Percentiles rank a stretch among this genome's conserved stretches.
These are phyloP conservation scores for Allomyces macrogynus DNA, from an alignment of 192 early-diverging fungal species.

Conservation along the genomic window DNA sequence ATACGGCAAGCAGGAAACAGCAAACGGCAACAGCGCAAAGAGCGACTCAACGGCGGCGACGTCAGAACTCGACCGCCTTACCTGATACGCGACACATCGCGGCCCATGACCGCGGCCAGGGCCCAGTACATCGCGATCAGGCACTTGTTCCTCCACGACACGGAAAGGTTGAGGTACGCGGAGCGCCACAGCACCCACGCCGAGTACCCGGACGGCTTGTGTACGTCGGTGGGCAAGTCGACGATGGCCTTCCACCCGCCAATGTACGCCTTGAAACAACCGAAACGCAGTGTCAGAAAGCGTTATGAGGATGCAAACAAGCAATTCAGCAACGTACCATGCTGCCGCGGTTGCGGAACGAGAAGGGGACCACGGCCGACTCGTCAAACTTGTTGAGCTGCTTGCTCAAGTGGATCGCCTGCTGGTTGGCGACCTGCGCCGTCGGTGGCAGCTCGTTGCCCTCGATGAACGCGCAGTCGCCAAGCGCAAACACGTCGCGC, in stretches of 20 bases:
- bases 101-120: neutral
- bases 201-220: constrained; percentile 22
- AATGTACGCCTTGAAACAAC: neutral
- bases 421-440: constrained; percentile 71
- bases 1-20: no score
- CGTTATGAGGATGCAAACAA: constrained; percentile 22
- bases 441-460: constrained; percentile 55
- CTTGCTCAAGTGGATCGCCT: constrained; percentile 42
- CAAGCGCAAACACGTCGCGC: constrained; percentile 51
- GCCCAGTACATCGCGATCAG: constrained; percentile 50
- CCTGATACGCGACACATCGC: neutral
- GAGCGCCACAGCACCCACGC: constrained; percentile 54
- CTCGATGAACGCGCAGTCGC: constrained; percentile 75
- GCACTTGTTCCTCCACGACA: constrained; percentile 46
- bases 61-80: neutral
- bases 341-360: constrained; percentile 35
- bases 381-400: constrained; percentile 6
- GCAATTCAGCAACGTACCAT: constrained; percentile 31
- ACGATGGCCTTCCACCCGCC: constrained; percentile 23
- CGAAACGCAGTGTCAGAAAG: constrained; percentile 5
- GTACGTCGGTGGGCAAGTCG: constrained; percentile 28
- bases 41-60: no score
- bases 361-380: constrained; percentile 16
- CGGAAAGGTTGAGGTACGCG: constrained; percentile 47
- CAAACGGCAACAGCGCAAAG: no score